Base-by-base conservation (phyloP, 352 stramenopile species). In the Pythium phragmitis region DNA sequence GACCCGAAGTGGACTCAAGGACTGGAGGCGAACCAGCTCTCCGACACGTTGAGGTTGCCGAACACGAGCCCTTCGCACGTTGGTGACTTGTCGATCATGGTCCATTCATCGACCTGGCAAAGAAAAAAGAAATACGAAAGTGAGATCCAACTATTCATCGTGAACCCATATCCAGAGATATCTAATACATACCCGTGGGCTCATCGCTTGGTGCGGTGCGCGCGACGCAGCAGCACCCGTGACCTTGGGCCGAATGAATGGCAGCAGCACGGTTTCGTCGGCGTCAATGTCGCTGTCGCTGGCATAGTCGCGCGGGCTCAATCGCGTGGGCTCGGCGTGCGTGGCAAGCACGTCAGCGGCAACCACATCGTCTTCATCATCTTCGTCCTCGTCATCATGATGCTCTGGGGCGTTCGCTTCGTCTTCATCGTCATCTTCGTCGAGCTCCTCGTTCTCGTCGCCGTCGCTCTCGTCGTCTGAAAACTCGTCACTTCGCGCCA, bases 391-490 rank as follows among this genome's bases (percentile, higher is more conserved):
- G n/a, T 61, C 45, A 7, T 57, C 52, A 30, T 47, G 46, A 21
- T 34, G 6, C 21, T 43, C 56, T 2, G 11, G 7, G 12, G 42
- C 61, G 3, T 30, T 28, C 1, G 74, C 75, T 3, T 68, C 52
- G 2, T 73, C 54, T 7, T 75, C 67, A 2, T 66, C 54, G 2
- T 57, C 53, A 1, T 68, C 56, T 4, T 61, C 33, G 1, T 57
- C 66, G 12, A 87, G 75, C 5, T 85, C 79, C 4, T 89, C 79
- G 30, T 72, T 77, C 48, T 82, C 79, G 43, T 84, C 79, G 36
- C 83, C 83, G 60, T 92, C 83, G 68, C 83, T 92, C 68, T 92
- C 83, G 48, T 82, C 83, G 72, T 92, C 83, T 17, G 83, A 90
- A 70, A 92, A 92, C 63, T 92, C 83, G 74, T 92, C 81, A 60